These are phyloP conservation scores for Circinella minor DNA, from an alignment of 371 early-diverging fungal species.

Conservation along the genomic window DNA sequence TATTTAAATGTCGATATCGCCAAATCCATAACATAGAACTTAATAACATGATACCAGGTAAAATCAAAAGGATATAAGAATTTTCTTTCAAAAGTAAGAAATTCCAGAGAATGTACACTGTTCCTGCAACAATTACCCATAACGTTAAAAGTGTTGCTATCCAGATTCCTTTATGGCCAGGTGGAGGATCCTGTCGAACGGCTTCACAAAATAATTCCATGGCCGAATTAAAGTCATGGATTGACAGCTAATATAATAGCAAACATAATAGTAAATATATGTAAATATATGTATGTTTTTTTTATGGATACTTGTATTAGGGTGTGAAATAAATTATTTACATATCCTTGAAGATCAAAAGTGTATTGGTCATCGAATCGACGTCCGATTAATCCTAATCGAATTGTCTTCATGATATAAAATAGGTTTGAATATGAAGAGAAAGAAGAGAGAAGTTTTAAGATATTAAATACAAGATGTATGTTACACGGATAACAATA, in stretches of 20 bases:
- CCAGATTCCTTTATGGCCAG: conserved; percentile 32
- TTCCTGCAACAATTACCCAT: conserved; percentile 31
- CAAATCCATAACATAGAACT: conserved; percentile 30
- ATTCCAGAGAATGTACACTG: conserved; percentile 31
- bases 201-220: conserved; percentile 36
- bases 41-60: conserved; percentile 32
- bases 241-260: conserved; percentile 27
- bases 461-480: not conserved
- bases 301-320: not conserved
- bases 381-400: conserved; percentile 33
- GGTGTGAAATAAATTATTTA: conserved; percentile 3
- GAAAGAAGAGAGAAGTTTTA: not conserved
- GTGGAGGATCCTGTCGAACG: conserved; percentile 30
- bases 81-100: conserved; percentile 4
- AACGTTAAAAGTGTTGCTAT: conserved; percentile 19
- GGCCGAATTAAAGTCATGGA: conserved; percentile 31
- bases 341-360: conserved; percentile 52
- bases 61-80: conserved; percentile 16
- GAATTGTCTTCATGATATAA: conserved; percentile 36
- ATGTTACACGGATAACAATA: too few species aligned
- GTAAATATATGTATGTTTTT: too few species aligned
- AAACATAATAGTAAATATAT: too few species aligned
- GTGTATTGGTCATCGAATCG: conserved; percentile 55
- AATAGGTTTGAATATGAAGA: not conserved
- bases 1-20: conserved; percentile 32